These are phyloP conservation scores for Gymnopilus junonius DNA, from an alignment of 768 basidiomycete species.

Conservation along the genomic window DNA sequence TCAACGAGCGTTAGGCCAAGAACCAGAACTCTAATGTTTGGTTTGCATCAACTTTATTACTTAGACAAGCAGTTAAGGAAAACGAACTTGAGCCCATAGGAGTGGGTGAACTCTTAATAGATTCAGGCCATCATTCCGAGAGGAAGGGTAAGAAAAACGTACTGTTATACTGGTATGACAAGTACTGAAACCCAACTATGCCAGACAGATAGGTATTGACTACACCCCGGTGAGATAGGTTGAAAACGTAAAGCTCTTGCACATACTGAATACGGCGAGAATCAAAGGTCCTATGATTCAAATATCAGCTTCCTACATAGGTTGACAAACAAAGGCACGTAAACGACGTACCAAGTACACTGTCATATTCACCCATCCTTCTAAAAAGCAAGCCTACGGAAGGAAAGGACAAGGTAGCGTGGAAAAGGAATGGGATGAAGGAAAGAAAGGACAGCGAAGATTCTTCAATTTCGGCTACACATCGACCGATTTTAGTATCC, in stretches of 20 bases:
- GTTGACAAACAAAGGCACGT: neutral
- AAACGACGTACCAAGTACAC: constrained; percentile 9
- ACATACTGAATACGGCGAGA: constrained; percentile 28
- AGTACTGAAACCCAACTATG: constrained; percentile 31
- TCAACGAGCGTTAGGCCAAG: constrained; percentile 31
- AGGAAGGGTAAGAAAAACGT: constrained; percentile 19
- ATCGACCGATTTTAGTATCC: neutral
- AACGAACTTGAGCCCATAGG: constrained; percentile 29
- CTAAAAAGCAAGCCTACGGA: neutral
- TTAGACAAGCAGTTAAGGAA: neutral
- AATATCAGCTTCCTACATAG: neutral
- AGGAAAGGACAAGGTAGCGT: neutral
- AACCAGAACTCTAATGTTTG: constrained; percentile 25
- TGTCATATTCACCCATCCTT: constrained; percentile 18
- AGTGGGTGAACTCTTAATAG: constrained; percentile 30
- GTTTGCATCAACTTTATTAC: neutral
- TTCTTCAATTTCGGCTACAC: neutral
- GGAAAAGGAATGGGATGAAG: neutral
- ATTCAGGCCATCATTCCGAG: neutral
- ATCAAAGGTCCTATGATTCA: constrained; percentile 26
- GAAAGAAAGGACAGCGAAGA: neutral
- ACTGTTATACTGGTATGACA: constrained; percentile 38
- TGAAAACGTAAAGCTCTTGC: neutral
- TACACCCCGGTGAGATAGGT: neutral
- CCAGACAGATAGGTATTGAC: constrained; percentile 33